A percentile compares a stretch with the other conserved stretches of the same genome.
Evolutionary conservation across 2,329 filamentous ascomycete species (phyloP).

Genomic region (Neurospora crassa): DNA sequence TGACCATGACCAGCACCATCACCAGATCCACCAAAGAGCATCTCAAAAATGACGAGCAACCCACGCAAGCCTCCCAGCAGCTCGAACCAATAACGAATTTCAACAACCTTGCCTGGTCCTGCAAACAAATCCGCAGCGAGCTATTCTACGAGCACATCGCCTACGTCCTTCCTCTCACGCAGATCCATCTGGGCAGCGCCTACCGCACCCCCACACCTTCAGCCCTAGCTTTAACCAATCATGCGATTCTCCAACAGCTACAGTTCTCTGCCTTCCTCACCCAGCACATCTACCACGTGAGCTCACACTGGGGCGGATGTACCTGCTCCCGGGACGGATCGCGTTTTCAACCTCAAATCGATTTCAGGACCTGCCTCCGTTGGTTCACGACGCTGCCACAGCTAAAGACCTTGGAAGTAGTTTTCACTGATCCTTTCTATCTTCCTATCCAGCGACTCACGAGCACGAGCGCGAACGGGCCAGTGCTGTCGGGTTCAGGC

Average conservation of each 20-base stretch:
- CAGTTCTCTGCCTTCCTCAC: not conserved
- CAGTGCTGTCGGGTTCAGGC: not conserved
- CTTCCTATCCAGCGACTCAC: not conserved
- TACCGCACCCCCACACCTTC: not conserved
- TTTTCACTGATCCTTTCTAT: not conserved
- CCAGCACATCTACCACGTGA: not conserved
- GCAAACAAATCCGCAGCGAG: not conserved
- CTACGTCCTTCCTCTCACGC: not conserved
- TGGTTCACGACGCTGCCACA: not conserved
- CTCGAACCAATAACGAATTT: not conserved
- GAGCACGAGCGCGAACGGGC: not conserved
- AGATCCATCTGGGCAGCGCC: not conserved
- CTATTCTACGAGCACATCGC: not conserved
- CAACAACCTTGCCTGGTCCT: not conserved
- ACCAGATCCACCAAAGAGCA: too few relatives aligned
- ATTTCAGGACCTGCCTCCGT: not conserved
- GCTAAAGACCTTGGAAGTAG: not conserved
- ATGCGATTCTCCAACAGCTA: not conserved
- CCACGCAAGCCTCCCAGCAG: not conserved
- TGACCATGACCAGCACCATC: not conserved
- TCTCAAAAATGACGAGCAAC: not conserved
- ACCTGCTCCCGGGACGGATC: not conserved
- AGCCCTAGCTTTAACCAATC: not conserved
- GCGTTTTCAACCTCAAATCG: not conserved
- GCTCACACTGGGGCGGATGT: not conserved